Base-by-base conservation (phyloP, 495 filamentous ascomycete genomes). In the Cetradonia linearis region DNA sequence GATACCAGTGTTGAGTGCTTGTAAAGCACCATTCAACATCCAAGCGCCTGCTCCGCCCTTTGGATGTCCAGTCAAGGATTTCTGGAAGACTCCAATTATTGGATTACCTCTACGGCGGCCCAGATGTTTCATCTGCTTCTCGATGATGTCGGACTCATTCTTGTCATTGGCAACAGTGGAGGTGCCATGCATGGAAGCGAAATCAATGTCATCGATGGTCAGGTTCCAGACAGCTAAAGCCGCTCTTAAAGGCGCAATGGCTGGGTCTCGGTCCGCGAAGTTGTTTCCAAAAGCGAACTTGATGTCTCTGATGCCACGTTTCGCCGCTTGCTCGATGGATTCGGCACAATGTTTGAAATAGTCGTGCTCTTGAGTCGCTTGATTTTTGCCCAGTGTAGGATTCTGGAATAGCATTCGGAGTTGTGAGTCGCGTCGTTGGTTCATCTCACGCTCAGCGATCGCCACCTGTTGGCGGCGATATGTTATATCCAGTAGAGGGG, bases 1-100 rank as follows among this genome's bases (percentile, higher is more conserved):
- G 28, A 64, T 36, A 18, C 67, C 66, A 28, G 61, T 57, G 6
- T 67, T n/a, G 34, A 70, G 42, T 20, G 62, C 47, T 38, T 67
- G 68, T 10, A 70, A 47, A 40, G 58, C 47, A 16, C 67, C 67
- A 55, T 70, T 69, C 14, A 67, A 38, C 67, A 67, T 67, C 67
- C 67, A 69, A 18, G 68, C 65, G 5, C 59, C 67, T 5, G 67
- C 68, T 13, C 59, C 58, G 11, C 61, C 68, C 57, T 69, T 69
- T 3, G 68, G 67, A 60, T 70, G 68, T 10, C 68, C 68, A 1
- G 68, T 70, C 5, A 69, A 55, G 13, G 20, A 55, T 48, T 70
- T 69, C 57, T 70, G 66, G 23, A 33, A 57, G 16, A 70, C 47
- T 6, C 40, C 40, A 11, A 62, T 37, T 2, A 66, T 16, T 5